Evolutionary conservation across 1,139 yeast genomes (phyloP).

Genomic region (Candida tropicalis): DNA sequence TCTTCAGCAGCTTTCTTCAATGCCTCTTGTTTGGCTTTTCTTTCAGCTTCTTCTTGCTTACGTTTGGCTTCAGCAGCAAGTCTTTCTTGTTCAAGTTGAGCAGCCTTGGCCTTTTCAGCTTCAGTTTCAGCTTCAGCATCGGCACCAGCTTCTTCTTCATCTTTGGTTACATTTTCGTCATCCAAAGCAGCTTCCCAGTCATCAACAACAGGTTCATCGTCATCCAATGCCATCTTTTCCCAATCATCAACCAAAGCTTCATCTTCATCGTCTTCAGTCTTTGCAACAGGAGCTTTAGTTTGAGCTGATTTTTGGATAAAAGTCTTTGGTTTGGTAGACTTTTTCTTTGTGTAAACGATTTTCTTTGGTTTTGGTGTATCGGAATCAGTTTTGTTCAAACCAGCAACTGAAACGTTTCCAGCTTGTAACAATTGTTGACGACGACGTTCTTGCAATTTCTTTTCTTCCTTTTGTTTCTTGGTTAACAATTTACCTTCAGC

Average conservation of each 20-base stretch:
- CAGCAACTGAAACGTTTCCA: constrained; percentile 76
- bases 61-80: constrained; percentile 18
- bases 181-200: constrained; percentile 48
- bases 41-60: constrained; percentile 5
- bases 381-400: constrained; percentile 50
- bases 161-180: constrained; percentile 24
- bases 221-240: constrained; percentile 64
- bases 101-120: constrained; percentile 17
- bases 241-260: constrained; percentile 64
- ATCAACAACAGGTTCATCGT: constrained; percentile 49
- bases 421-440: constrained; percentile 81
- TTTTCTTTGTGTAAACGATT: constrained; percentile 76
- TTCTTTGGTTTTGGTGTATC: constrained; percentile 54
- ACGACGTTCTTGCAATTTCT: constrained; percentile 83
- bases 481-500: constrained; percentile 92
- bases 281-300: constrained; percentile 18
- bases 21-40: constrained; percentile 9
- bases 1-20: constrained; percentile 6
- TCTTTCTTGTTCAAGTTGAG: constrained; percentile 24
- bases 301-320: constrained; percentile 28
- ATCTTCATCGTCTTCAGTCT: constrained; percentile 41
- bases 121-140: constrained; percentile 24
- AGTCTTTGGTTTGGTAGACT: constrained; percentile 49
- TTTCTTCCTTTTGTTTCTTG: constrained; percentile 94
- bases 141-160: constrained; percentile 22